phyloP scores from a whole-genome alignment of 352 stramenopile genomes.

The Thalassiosira mediterranea region DNA sequence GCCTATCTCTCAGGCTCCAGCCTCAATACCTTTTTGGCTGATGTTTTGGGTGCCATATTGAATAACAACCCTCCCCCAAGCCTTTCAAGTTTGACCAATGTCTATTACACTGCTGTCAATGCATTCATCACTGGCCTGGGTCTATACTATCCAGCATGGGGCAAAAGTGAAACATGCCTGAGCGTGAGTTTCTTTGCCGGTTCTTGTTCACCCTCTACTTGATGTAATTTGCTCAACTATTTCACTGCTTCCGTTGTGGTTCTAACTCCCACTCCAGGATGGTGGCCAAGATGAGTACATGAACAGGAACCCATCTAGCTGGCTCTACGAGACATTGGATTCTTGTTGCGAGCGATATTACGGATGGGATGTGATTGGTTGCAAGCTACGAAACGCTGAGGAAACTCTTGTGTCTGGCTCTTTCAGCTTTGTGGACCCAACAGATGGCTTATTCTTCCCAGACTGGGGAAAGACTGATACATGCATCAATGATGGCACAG shows the following conservation, averaged over 20 bases:
- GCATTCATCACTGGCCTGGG: constrained; percentile 41
- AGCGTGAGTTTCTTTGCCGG: constrained; percentile 15
- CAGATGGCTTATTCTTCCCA: constrained; percentile 32
- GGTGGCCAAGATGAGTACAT: constrained; percentile 30
- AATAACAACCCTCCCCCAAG: constrained; percentile 8
- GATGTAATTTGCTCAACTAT: neutral
- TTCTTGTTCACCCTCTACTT: neutral
- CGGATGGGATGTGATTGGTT: constrained; percentile 23
- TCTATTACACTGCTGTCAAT: constrained; percentile 26
- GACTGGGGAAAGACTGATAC: constrained; percentile 35
- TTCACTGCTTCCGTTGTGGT: too few species aligned
- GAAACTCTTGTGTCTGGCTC: constrained; percentile 21
- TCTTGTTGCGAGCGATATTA: constrained; percentile 45
- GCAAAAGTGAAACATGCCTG: constrained; percentile 35
- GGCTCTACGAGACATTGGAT: constrained; percentile 25
- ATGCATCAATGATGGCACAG: constrained; percentile 17
- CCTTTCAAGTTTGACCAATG: constrained; percentile 17
- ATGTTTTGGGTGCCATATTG: constrained; percentile 23
- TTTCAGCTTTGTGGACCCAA: constrained; percentile 4
- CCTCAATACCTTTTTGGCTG: constrained; percentile 19
- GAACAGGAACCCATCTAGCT: constrained; percentile 22
- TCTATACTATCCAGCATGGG: constrained; percentile 47
- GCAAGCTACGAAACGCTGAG: constrained; percentile 21
- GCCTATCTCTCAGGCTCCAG: constrained; percentile 28
- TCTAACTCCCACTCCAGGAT: neutral